Conservation (phyloP, 305 asterid genomes). For the Solanum aculeatissimum region DNA sequence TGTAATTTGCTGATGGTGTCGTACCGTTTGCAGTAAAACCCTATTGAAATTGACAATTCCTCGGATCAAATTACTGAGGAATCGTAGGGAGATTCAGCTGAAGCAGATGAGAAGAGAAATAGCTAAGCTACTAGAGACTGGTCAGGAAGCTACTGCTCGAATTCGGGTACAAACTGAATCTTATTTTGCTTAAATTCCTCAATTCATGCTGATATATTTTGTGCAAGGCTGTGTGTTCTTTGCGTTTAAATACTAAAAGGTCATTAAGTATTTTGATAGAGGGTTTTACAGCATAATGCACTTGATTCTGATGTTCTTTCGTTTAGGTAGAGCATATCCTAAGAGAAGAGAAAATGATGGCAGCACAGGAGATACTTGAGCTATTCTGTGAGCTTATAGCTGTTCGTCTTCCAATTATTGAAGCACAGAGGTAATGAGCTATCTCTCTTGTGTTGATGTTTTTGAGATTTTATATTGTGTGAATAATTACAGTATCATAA, state of each 20-base stretch:
- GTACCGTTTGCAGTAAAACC: slow-evolving; percentile 53
- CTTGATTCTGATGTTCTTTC: not conserved
- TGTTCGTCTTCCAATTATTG: slow-evolving; percentile 88
- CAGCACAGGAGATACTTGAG: slow-evolving; percentile 97
- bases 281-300: not conserved
- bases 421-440: slow-evolving; percentile 64
- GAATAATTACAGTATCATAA: not conserved
- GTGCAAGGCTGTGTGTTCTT: not conserved
- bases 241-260: slow-evolving; percentile 1
- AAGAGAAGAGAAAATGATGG: slow-evolving; percentile 97
- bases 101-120: slow-evolving; percentile 91
- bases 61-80: slow-evolving; percentile 81
- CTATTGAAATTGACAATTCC: slow-evolving; percentile 78
- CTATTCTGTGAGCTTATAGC: slow-evolving; percentile 75
- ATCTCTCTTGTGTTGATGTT: not conserved
- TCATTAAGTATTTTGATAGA: not conserved
- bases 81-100: slow-evolving; percentile 83
- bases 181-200: not conserved
- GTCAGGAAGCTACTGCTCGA: slow-evolving; percentile 98
- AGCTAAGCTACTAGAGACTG: slow-evolving; percentile 93
- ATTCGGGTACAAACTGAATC: slow-evolving; percentile 47
- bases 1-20: not conserved
- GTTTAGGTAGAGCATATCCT: slow-evolving; percentile 87
- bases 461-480: not conserved
- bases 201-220: not conserved